phyloP scores from a whole-genome alignment of 2,329 filamentous ascomycete genomes.

The Curvularia spicifera region DNA sequence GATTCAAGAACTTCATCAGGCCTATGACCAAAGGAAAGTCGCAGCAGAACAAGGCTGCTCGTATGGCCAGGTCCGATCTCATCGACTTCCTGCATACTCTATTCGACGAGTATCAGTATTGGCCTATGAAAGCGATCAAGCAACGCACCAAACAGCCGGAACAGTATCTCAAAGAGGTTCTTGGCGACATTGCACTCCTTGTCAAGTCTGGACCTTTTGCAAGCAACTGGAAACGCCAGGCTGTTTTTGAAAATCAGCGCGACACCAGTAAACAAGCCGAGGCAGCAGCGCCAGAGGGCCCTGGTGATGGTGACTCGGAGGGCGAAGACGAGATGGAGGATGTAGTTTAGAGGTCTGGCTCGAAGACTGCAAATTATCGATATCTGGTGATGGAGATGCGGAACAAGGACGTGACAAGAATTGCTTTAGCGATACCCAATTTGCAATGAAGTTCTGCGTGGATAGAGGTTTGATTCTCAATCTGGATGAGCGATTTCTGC shows the following conservation, averaged over 20 bases:
- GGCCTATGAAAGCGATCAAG: conserved; percentile 89
- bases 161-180: conserved; percentile 83
- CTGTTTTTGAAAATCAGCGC: conserved; percentile 64
- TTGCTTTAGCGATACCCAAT: conserved; percentile 13
- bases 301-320: conserved; percentile 69
- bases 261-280: conserved; percentile 38
- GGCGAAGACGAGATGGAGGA: conserved; percentile 80
- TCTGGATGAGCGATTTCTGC: background rate
- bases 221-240: conserved; percentile 82
- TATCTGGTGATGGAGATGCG: background rate
- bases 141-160: conserved; percentile 83
- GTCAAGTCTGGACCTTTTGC: conserved; percentile 84
- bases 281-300: conserved; percentile 39
- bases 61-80: conserved; percentile 87
- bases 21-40: conserved; percentile 29
- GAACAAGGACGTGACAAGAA: background rate
- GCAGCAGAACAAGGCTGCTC: conserved; percentile 75
- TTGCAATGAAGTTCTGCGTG: background rate
- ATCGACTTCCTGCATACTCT: conserved; percentile 82
- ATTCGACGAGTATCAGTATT: conserved; percentile 88
- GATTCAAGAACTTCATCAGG: conserved; percentile 45
- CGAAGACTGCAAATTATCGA: background rate
- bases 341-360: conserved; percentile 53
- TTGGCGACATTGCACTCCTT: conserved; percentile 82
- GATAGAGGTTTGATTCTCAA: background rate